Evolutionary conservation across 495 filamentous ascomycete species (phyloP), one percentile per base, ranked within the genome.

Genomic region (Umbilicaria muhlenbergii): DNA sequence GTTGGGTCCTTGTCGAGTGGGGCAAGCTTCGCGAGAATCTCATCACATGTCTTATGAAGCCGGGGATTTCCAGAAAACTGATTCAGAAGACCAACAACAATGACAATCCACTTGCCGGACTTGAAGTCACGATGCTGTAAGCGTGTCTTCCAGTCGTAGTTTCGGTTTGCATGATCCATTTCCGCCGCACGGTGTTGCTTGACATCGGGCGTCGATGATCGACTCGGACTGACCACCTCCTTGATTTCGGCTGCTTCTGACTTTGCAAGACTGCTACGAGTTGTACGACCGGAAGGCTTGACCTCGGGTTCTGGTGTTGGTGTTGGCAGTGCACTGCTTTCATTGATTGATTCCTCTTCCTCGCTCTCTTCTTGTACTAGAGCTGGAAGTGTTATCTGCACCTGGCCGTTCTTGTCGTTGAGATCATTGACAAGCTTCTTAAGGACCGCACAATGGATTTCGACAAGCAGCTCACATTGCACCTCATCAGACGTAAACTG

Each of bases 391-490:
- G 78, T 74, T 1, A 88, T 73, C 40, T 85, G 76, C 10, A 92
- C 62, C 42, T 85, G 77, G 5, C 92, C 92, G 38, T 79, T 79
- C 12, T 70, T 58, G 21, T 83, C 78, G 10, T 74, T 71, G 47
- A 79, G 70, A 15, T 78, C 69, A 53, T 78, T 79, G 41, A 96
- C 86, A 21, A 96, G 67, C 34, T 83, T 77, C 55, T 94, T 94
- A 37, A 98, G 63, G 3, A 94, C 74, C 0, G 92, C 77, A 57
- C 91, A 98, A 58, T 96, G 88, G 0, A 89, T 74, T 56, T 98
- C 91, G 19, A 80, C 78, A 51, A 94, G 83, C 0, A 98, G 68
- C 56, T 95, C 79, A 42, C 92, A 94, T 18, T 86, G 79, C 2
- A 78, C 66, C 24, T 86, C 83, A 10, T 81, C 74, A 0, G 78